Percentiles rank a stretch among this genome's conserved stretches.
Conservation (phyloP, 768 basidiomycete genomes). For the Piloderma croceum region DNA sequence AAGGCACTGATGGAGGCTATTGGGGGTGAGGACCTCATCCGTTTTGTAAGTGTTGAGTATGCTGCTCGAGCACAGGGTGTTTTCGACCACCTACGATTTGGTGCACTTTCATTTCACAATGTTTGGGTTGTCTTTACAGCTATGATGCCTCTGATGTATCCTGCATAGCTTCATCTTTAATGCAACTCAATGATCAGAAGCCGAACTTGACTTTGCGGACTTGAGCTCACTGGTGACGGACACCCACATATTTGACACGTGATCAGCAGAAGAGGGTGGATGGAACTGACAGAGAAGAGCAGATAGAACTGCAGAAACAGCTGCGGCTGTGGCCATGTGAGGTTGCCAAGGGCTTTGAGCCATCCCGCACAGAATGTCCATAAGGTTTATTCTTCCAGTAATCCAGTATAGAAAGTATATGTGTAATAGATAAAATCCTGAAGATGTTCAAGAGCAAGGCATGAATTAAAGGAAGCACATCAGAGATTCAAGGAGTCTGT, state of each 20-base stretch:
- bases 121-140: conserved; percentile 13
- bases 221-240: too few relatives aligned
- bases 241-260: too few relatives aligned
- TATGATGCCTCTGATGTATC: conserved; percentile 7
- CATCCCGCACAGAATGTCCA: conserved; percentile 70
- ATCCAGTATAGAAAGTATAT: conserved; percentile 87
- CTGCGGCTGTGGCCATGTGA: conserved; percentile 71
- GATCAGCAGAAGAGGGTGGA: conserved; percentile 10
- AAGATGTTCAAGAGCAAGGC: conserved; percentile 79
- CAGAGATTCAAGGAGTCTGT: conserved; percentile 90
- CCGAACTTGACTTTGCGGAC: conserved; percentile 36
- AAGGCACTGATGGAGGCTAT: conserved; percentile 10
- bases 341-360: conserved; percentile 95
- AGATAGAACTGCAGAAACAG: conserved; percentile 43
- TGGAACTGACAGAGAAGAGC: conserved; percentile 13
- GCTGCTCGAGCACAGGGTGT: conserved; percentile 7
- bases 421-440: conserved; percentile 94
- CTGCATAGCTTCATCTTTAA: not conserved
- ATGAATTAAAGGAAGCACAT: conserved; percentile 66
- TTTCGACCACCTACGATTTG: conserved; percentile 6
- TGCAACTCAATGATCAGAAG: conserved; percentile 41
- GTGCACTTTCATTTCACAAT: conserved; percentile 10
- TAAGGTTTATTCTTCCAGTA: conserved; percentile 78
- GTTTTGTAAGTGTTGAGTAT: conserved; percentile 8
- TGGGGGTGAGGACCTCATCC: too few relatives aligned